A percentile compares a stretch with the other conserved stretches of the same genome.
These are phyloP conservation scores for Dentipellis sp. DNA, from an alignment of 768 basidiomycete species.

Conservation along the genomic window DNA sequence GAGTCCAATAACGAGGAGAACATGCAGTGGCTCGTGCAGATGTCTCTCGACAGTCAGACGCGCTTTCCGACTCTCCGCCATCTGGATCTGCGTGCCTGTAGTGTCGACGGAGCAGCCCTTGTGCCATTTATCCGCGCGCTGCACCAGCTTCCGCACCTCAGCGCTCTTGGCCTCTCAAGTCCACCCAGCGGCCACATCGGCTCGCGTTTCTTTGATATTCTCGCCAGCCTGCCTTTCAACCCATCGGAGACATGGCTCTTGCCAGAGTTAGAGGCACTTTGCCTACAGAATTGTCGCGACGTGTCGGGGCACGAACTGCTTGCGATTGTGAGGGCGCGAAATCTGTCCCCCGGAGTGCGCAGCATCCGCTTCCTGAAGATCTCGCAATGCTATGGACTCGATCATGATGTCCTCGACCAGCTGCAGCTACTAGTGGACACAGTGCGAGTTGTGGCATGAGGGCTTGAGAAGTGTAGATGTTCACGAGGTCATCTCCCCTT, in stretches of 20 bases:
- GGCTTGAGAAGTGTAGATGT: too few relatives aligned
- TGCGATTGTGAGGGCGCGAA: constrained; percentile 17
- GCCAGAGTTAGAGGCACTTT: constrained; percentile 20
- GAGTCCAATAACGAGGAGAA: constrained; percentile 19
- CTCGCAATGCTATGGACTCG: constrained; percentile 18
- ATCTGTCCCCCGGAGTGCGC: constrained; percentile 13
- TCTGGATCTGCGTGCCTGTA: constrained; percentile 22
- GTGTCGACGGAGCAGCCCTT: constrained; percentile 21
- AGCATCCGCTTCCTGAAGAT: constrained; percentile 19
- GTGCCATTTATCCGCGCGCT: constrained; percentile 21
- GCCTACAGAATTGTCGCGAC: constrained; percentile 20
- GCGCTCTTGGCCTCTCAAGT: constrained; percentile 19
- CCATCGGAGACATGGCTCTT: constrained; percentile 17
- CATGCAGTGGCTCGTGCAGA: constrained; percentile 20
- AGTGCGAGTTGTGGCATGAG: constrained; percentile 9
- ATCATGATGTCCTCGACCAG: constrained; percentile 17
- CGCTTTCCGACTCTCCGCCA: constrained; percentile 18
- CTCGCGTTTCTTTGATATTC: constrained; percentile 20
- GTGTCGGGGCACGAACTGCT: constrained; percentile 23
- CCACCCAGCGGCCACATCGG: constrained; percentile 19
- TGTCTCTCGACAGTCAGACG: constrained; percentile 12
- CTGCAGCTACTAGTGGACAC: constrained; percentile 16
- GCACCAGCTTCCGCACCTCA: constrained; percentile 20
- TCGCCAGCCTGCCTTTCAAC: constrained; percentile 13
- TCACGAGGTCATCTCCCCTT: too few relatives aligned